Evolutionary conservation across 257 asterid genomes (phyloP).

Genomic region (Prunella vulgaris): DNA sequence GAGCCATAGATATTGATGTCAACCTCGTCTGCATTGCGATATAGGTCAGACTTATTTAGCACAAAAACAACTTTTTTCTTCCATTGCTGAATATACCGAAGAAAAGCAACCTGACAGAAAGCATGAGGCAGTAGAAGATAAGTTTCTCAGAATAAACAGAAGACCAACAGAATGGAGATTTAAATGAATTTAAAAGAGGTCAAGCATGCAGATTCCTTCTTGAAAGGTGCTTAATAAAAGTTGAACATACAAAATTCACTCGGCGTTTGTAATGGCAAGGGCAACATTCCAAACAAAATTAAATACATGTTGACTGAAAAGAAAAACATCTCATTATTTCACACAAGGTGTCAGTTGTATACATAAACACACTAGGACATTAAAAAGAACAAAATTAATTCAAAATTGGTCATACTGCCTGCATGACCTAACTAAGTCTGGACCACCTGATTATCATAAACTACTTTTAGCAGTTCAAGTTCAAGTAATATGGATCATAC

Average conservation of each 20-base stretch:
- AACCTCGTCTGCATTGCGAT: slow-evolving; percentile 72
- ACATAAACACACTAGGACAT: background rate
- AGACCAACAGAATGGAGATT: slow-evolving; percentile 5
- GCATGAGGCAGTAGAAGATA: slow-evolving; percentile 18
- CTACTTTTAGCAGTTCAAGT: background rate
- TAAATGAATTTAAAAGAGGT: background rate
- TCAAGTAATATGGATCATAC: too few relatives aligned
- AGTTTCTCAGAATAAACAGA: slow-evolving; percentile 24
- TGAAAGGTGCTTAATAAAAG: background rate
- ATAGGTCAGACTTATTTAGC: slow-evolving; percentile 87
- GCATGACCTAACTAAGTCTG: background rate
- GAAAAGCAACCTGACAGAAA: slow-evolving; percentile 70
- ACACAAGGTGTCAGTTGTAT: background rate
- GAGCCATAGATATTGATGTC: slow-evolving; percentile 24
- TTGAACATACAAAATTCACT: background rate
- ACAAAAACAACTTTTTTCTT: slow-evolving; percentile 81
- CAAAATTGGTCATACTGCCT: background rate
- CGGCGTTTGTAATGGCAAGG: background rate
- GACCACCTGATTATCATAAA: background rate
- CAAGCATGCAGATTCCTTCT: background rate
- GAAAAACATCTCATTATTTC: background rate
- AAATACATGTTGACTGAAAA: background rate
- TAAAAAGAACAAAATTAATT: background rate
- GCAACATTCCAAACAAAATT: slow-evolving; percentile 2
- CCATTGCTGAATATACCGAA: slow-evolving; percentile 96